A percentile compares a stretch with the other conserved stretches of the same genome.
Conservation (phyloP, 176 grass and related monocot species). For the Oryza meyeriana region DNA sequence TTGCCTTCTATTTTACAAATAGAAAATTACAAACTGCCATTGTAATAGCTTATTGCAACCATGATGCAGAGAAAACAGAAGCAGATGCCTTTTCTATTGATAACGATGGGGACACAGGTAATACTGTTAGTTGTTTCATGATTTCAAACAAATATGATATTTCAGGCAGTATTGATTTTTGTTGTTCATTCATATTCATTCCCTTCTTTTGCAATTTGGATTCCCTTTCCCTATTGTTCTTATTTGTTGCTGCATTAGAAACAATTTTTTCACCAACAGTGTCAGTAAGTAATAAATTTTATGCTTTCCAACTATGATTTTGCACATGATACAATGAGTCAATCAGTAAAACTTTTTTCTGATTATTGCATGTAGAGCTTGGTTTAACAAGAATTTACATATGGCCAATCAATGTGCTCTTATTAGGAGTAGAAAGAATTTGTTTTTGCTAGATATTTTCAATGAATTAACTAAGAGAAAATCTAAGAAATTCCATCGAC, state of each 20-base stretch:
- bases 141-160: slow-evolving; percentile 23
- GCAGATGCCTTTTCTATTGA: slow-evolving; percentile 76
- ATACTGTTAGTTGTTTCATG: background rate
- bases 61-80: slow-evolving; percentile 63
- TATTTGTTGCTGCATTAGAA: background rate
- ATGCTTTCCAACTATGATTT: background rate
- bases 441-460: background rate
- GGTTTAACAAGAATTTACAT: background rate
- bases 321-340: background rate
- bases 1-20: slow-evolving; percentile 27
- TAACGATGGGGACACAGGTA: slow-evolving; percentile 62
- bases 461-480: background rate
- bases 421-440: background rate
- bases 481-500: too few species aligned
- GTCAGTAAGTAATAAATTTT: background rate
- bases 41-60: slow-evolving; percentile 19
- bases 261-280: background rate
- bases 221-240: background rate
- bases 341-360: background rate
- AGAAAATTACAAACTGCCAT: slow-evolving; percentile 19
- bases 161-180: background rate
- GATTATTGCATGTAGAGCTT: background rate
- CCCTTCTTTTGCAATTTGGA: background rate
- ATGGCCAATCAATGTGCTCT: background rate
- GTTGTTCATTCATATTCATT: background rate